phyloP scores from a whole-genome alignment of 1,139 yeast genomes.

The Suhomyces bokatorum region DNA sequence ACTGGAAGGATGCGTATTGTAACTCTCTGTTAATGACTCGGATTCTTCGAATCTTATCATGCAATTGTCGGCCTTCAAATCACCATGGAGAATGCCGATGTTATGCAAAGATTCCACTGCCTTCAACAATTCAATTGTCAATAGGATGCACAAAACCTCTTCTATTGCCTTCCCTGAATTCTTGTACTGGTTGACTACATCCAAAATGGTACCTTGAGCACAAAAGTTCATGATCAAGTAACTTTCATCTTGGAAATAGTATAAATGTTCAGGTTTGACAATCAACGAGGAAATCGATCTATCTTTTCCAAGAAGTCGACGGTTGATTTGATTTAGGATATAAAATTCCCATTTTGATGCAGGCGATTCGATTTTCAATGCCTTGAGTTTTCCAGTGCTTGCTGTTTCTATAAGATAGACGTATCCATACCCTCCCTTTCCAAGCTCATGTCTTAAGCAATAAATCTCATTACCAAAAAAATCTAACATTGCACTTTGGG shows the following conservation, averaged over 20 bases:
- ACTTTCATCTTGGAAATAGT: slow-evolving; percentile 69
- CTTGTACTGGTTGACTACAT: slow-evolving; percentile 57
- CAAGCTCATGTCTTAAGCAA: slow-evolving; percentile 62
- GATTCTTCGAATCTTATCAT: slow-evolving; percentile 57
- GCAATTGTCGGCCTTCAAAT: slow-evolving; percentile 82
- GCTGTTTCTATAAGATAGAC: slow-evolving; percentile 76
- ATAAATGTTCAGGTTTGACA: slow-evolving; percentile 54
- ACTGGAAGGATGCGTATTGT: slow-evolving; percentile 31
- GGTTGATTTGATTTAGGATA: slow-evolving; percentile 58
- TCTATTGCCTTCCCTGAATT: slow-evolving; percentile 42
- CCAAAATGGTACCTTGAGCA: slow-evolving; percentile 74
- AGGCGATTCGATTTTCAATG: slow-evolving; percentile 74
- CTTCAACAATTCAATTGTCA: slow-evolving; percentile 63
- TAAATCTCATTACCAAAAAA: slow-evolving; percentile 52
- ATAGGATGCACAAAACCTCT: slow-evolving; percentile 63
- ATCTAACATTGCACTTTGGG: slow-evolving; percentile 46
- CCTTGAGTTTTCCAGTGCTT: slow-evolving; percentile 52
- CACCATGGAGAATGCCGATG: slow-evolving; percentile 77
- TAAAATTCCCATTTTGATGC: slow-evolving; percentile 82
- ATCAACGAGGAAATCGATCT: slow-evolving; percentile 29
- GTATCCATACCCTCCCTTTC: slow-evolving; percentile 78
- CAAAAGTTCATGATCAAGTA: slow-evolving; percentile 69
- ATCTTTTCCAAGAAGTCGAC: slow-evolving; percentile 26
- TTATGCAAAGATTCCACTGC: slow-evolving; percentile 64
- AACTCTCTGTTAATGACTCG: slow-evolving; percentile 25